Conservation (phyloP, 169 alveolate genomes). For the Cryptosporidium felis region DNA sequence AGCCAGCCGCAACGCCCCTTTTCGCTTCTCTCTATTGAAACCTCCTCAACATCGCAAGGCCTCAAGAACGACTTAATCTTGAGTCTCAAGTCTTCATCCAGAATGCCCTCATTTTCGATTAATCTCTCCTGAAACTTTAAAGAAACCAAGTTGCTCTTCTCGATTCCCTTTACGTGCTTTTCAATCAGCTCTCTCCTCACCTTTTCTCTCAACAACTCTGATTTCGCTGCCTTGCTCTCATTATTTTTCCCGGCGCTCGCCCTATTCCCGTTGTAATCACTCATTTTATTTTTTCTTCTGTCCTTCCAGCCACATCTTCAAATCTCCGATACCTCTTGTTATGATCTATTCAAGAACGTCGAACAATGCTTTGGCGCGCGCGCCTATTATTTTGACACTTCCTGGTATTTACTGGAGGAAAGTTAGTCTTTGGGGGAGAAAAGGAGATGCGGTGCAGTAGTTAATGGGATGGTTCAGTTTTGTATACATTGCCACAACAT, state of each 20-base stretch:
- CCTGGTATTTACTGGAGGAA: background rate
- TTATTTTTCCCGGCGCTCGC: too few species aligned
- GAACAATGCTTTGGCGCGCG: constrained; percentile 24
- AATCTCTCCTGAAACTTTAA: constrained; percentile 46
- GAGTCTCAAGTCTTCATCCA: background rate
- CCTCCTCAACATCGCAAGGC: constrained; percentile 53
- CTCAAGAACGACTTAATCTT: constrained; percentile 28
- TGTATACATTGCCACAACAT: constrained; percentile 77
- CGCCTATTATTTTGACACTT: constrained; percentile 12
- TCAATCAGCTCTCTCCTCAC: constrained; percentile 41
- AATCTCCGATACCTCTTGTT: background rate
- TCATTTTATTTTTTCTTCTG: too few species aligned
- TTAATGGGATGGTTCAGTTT: constrained; percentile 73
- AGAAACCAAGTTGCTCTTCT: constrained; percentile 12
- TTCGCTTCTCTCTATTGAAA: constrained; percentile 48
- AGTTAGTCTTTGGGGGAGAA: background rate
- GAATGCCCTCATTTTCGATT: background rate
- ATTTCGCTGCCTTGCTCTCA: background rate
- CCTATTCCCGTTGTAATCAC: too few species aligned
- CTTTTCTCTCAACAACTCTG: background rate
- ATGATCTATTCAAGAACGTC: too few species aligned
- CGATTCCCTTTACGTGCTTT: constrained; percentile 33
- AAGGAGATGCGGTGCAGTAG: background rate
- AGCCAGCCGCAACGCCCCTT: constrained; percentile 45
- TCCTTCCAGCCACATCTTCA: background rate